Conservation (phyloP, 2,329 filamentous ascomycete genomes). For the Paecilomyces formosus region DNA sequence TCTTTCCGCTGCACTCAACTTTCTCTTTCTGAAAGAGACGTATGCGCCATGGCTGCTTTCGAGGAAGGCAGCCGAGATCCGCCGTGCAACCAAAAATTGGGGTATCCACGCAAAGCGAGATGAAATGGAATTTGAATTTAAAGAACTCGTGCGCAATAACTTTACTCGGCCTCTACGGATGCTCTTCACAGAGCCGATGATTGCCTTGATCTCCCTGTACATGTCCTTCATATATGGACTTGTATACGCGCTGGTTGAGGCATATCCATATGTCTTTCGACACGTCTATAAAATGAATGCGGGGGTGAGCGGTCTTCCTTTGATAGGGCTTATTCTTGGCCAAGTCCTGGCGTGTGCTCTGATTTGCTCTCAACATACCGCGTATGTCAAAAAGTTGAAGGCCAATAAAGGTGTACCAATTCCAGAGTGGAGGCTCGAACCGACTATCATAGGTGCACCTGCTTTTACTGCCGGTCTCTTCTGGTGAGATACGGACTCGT, state of each 20-base stretch:
- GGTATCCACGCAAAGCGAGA: slow-evolving; percentile 51
- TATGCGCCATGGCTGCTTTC: slow-evolving; percentile 48
- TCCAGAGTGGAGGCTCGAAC: slow-evolving; percentile 26
- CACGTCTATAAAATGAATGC: slow-evolving; percentile 18
- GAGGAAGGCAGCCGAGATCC: slow-evolving; percentile 43
- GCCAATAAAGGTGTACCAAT: slow-evolving; percentile 22
- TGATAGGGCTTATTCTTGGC: slow-evolving; percentile 23
- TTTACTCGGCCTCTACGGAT: slow-evolving; percentile 37
- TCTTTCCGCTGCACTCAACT: slow-evolving; percentile 21
- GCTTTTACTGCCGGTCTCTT: slow-evolving; percentile 28
- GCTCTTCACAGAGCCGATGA: slow-evolving; percentile 34
- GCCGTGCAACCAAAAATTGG: slow-evolving; percentile 47
- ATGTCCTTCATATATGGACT: slow-evolving; percentile 25
- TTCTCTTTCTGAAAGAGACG: slow-evolving; percentile 43
- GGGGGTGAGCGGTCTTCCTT: slow-evolving; percentile 20
- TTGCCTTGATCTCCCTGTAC: slow-evolving; percentile 24
- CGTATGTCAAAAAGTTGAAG: slow-evolving; percentile 22
- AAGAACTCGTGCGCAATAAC: slow-evolving; percentile 41
- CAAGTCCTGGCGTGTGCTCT: slow-evolving; percentile 20
- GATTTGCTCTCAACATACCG: slow-evolving; percentile 16
- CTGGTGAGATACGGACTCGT: slow-evolving; percentile 6
- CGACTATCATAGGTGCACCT: slow-evolving; percentile 22
- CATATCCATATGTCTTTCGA: slow-evolving; percentile 23
- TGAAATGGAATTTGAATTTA: slow-evolving; percentile 46
- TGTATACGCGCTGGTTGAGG: slow-evolving; percentile 18